Conservation (phyloP, 1,284 basidiomycete species). For the Volvariella surrecta region DNA sequence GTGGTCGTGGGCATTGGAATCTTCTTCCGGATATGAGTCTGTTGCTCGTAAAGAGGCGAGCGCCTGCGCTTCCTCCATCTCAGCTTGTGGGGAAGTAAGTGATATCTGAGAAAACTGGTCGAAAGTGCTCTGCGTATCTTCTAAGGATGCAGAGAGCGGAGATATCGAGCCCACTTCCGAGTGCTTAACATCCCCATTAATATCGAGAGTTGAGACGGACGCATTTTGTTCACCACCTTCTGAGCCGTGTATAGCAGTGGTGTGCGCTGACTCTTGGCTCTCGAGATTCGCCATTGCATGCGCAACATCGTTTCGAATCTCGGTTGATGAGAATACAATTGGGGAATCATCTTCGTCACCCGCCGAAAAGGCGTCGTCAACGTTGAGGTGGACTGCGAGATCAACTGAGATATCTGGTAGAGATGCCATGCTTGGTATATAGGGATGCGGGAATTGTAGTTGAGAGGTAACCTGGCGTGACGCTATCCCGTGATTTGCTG, state of each 20-base stretch:
- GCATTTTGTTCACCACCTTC: constrained; percentile 28
- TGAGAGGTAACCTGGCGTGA: neutral
- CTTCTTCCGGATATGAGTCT: constrained; percentile 5
- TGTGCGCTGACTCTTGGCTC: constrained; percentile 15
- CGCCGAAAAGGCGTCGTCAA: constrained; percentile 66
- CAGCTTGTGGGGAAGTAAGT: constrained; percentile 20
- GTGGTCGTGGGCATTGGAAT: constrained; percentile 11
- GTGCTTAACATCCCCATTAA: constrained; percentile 25
- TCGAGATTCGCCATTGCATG: constrained; percentile 19
- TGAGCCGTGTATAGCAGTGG: constrained; percentile 13
- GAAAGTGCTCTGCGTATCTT: constrained; percentile 18
- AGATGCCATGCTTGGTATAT: too few species aligned
- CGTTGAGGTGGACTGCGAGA: constrained; percentile 28
- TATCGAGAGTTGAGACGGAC: constrained; percentile 51
- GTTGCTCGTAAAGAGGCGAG: neutral
- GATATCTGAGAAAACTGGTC: constrained; percentile 37
- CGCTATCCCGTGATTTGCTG: too few species aligned
- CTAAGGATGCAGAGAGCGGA: constrained; percentile 13
- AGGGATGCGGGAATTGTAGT: constrained; percentile 10
- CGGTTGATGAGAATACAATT: constrained; percentile 47
- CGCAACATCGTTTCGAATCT: constrained; percentile 50
- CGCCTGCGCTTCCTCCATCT: constrained; percentile 9
- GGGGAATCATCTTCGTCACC: constrained; percentile 37
- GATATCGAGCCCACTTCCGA: constrained; percentile 18
- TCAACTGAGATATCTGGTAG: too few species aligned